Conservation (phyloP, 2,329 filamentous ascomycete genomes). For the Chrysoporthe austroafricana region DNA sequence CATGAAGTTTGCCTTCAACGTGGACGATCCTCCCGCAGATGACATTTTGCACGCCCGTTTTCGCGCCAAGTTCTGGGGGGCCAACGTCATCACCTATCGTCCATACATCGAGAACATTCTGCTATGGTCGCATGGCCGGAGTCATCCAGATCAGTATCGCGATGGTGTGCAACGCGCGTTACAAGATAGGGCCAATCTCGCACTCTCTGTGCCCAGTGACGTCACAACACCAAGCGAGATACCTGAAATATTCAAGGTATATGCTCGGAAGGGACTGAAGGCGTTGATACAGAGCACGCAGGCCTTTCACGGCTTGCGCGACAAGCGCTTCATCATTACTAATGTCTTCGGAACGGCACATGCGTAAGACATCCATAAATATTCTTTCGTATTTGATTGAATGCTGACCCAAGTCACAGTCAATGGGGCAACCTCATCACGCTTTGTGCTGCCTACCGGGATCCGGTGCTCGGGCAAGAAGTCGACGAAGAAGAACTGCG, state of each 20-base stretch:
- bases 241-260: slow-evolving; percentile 51
- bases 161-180: neutral
- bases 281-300: slow-evolving; percentile 84
- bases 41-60: slow-evolving; percentile 84
- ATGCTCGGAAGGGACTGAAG: slow-evolving; percentile 66
- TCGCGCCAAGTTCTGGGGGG: slow-evolving; percentile 93
- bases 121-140: slow-evolving; percentile 44
- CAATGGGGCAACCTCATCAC: slow-evolving; percentile 97
- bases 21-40: slow-evolving; percentile 69
- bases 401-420: slow-evolving; percentile 48
- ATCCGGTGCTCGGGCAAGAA: slow-evolving; percentile 61
- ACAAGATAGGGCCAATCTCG: neutral
- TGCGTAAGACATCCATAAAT: slow-evolving; percentile 66
- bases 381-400: neutral
- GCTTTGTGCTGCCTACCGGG: slow-evolving; percentile 79
- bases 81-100: slow-evolving; percentile 84
- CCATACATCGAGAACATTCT: slow-evolving; percentile 69
- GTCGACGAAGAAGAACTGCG: slow-evolving; percentile 61
- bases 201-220: slow-evolving; percentile 38
- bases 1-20: slow-evolving; percentile 59
- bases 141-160: slow-evolving; percentile 33
- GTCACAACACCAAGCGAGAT: slow-evolving; percentile 45
- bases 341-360: slow-evolving; percentile 95
- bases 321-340: slow-evolving; percentile 80
- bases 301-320: slow-evolving; percentile 71